A percentile compares a stretch with the other conserved stretches of the same genome.
Conservation (phyloP, 2,329 filamentous ascomycete genomes). For the Tympanopsis confertula region DNA sequence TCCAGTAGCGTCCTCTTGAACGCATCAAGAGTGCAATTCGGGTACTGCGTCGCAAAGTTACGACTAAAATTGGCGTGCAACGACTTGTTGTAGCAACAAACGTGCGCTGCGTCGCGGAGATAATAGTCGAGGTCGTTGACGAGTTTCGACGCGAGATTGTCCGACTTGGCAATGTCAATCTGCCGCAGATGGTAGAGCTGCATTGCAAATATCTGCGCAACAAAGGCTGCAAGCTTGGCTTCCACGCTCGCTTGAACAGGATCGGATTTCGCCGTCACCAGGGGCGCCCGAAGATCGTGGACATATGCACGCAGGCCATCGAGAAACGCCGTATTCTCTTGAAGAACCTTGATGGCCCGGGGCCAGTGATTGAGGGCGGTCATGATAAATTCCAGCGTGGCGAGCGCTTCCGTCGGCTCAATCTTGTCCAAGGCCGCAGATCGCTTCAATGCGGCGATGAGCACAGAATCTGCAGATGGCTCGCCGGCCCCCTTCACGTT, state of each 20-base stretch:
- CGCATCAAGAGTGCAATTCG: constrained; percentile 57
- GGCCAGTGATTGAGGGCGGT: constrained; percentile 90
- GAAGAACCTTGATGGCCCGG: constrained; percentile 75
- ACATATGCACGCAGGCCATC: constrained; percentile 62
- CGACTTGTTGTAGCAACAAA: constrained; percentile 77
- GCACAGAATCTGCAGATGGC: constrained; percentile 47
- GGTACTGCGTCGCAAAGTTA: constrained; percentile 73
- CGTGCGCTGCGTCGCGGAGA: constrained; percentile 62
- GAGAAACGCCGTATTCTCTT: constrained; percentile 64
- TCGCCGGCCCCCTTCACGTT: constrained; percentile 37
- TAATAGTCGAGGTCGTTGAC: constrained; percentile 70
- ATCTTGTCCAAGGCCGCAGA: constrained; percentile 55
- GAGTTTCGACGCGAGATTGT: constrained; percentile 57
- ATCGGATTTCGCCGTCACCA: constrained; percentile 39
- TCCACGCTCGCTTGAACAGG: constrained; percentile 45
- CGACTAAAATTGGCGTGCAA: constrained; percentile 74
- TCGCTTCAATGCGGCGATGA: constrained; percentile 62
- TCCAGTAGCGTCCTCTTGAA: constrained; percentile 68
- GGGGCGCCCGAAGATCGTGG: constrained; percentile 38
- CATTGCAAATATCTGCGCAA: constrained; percentile 82
- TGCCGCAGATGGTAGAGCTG: constrained; percentile 80
- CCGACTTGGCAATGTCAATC: constrained; percentile 51
- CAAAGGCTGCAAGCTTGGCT: constrained; percentile 64
- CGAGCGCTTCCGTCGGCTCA: constrained; percentile 53
- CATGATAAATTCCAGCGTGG: constrained; percentile 76